Evolutionary conservation across 2,329 filamentous ascomycete species (phyloP).

Genomic region (Nectriaceae sp.): DNA sequence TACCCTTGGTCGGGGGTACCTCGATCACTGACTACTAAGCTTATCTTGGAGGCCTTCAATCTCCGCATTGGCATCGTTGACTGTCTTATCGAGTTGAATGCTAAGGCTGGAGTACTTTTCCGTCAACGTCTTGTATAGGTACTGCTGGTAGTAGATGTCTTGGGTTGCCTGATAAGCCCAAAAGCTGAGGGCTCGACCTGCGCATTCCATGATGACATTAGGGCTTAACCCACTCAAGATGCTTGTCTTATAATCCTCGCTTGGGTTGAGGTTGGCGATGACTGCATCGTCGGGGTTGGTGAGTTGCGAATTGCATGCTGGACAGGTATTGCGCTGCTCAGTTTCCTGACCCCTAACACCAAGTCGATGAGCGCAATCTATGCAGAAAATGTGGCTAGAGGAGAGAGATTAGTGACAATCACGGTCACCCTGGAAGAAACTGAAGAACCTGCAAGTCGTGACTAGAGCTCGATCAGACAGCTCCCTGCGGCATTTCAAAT

Average conservation of each 20-base stretch:
- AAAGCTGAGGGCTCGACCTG: slow-evolving; percentile 75
- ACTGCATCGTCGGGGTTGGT: slow-evolving; percentile 74
- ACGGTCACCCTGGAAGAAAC: too few relatives aligned
- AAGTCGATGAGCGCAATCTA: slow-evolving; percentile 67
- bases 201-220: slow-evolving; percentile 82
- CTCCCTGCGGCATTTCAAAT: slow-evolving; percentile 71
- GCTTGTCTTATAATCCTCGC: slow-evolving; percentile 88
- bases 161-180: slow-evolving; percentile 86
- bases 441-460: slow-evolving; percentile 81
- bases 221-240: slow-evolving; percentile 82
- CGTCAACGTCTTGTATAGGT: slow-evolving; percentile 68
- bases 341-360: slow-evolving; percentile 54
- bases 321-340: slow-evolving; percentile 58
- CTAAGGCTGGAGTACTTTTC: slow-evolving; percentile 70
- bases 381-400: slow-evolving; percentile 80
- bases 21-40: slow-evolving; percentile 54
- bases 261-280: slow-evolving; percentile 70
- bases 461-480: slow-evolving; percentile 75
- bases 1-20: not conserved
- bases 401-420: slow-evolving; percentile 9
- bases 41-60: slow-evolving; percentile 67
- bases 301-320: slow-evolving; percentile 72
- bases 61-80: slow-evolving; percentile 74
- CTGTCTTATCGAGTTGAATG: slow-evolving; percentile 69
- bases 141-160: slow-evolving; percentile 80